phyloP scores from a whole-genome alignment of 805 yeast species.

The Metschnikowia cubensis region DNA sequence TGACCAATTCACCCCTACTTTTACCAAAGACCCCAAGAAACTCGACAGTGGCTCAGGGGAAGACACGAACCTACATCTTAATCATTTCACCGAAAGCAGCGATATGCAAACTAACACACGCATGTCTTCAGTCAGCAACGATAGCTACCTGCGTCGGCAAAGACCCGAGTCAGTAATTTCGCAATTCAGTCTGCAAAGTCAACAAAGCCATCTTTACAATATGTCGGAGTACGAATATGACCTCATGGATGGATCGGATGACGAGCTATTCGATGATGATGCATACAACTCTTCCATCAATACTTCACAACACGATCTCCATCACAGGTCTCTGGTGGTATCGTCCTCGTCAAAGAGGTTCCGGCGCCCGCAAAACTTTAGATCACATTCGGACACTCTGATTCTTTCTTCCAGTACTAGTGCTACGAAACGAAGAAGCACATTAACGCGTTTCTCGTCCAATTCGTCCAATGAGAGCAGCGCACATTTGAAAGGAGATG shows the following conservation, averaged over 20 bases:
- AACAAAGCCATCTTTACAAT: constrained; percentile 38
- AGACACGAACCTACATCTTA: neutral
- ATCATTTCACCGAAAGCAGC: neutral
- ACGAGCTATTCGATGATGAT: constrained; percentile 32
- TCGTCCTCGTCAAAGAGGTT: constrained; percentile 13
- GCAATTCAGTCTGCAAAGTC: constrained; percentile 38
- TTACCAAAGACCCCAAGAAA: neutral
- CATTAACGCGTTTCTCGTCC: constrained; percentile 33
- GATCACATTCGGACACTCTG: constrained; percentile 36
- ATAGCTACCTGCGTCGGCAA: constrained; percentile 14
- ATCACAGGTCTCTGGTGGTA: constrained; percentile 14
- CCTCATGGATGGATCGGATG: constrained; percentile 37
- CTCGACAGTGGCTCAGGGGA: neutral
- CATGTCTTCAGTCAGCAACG: constrained; percentile 7
- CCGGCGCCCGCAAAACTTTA: constrained; percentile 29
- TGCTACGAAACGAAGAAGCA: constrained; percentile 24
- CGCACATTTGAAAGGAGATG: constrained; percentile 9
- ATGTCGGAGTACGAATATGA: constrained; percentile 42
- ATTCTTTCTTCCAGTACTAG: constrained; percentile 29
- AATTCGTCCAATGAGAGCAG: constrained; percentile 37
- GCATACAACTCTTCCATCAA: constrained; percentile 38
- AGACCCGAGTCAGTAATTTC: constrained; percentile 42
- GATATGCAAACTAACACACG: constrained; percentile 1
- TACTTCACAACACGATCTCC: constrained; percentile 27
- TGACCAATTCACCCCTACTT: constrained; percentile 1